These are phyloP conservation scores for Inonotus obliquus DNA, from an alignment of 1,284 basidiomycete species.

Conservation along the genomic window DNA sequence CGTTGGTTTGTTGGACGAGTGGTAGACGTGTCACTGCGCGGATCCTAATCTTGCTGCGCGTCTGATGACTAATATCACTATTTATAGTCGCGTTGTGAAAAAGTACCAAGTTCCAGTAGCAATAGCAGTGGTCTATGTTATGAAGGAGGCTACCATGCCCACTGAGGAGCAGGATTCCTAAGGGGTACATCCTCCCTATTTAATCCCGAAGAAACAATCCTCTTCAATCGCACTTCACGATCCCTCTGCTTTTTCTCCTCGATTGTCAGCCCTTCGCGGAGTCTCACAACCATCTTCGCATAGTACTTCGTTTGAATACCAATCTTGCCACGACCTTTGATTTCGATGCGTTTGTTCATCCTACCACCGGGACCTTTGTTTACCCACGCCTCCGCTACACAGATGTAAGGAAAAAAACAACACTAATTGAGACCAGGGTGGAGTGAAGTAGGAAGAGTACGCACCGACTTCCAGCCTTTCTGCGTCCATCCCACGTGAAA, in stretches of 20 bases:
- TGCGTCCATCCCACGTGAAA: conserved; percentile 71
- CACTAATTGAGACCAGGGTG: conserved; percentile 6
- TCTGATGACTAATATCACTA: conserved; percentile 17
- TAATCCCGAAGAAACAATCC: conserved; percentile 74
- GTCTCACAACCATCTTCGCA: conserved; percentile 73
- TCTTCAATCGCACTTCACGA: conserved; percentile 63
- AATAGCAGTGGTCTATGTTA: background rate
- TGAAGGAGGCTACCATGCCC: conserved; percentile 71
- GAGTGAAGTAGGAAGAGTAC: conserved; percentile 29
- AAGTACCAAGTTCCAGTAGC: background rate
- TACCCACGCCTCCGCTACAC: conserved; percentile 87
- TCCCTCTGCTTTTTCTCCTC: conserved; percentile 64
- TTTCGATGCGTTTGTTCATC: conserved; percentile 69
- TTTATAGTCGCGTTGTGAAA: background rate
- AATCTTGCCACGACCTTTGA: conserved; percentile 78
- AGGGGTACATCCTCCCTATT: conserved; percentile 77
- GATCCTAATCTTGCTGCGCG: conserved; percentile 21
- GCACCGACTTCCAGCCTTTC: conserved; percentile 79
- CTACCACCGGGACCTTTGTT: conserved; percentile 65
- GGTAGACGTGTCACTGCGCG: conserved; percentile 6
- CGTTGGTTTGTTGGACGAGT: background rate
- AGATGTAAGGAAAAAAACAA: background rate
- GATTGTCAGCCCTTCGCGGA: conserved; percentile 81
- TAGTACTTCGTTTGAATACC: conserved; percentile 80
- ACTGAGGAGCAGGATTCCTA: conserved; percentile 68